Conservation (phyloP, 768 basidiomycete species). For the Mycena haematopus region DNA sequence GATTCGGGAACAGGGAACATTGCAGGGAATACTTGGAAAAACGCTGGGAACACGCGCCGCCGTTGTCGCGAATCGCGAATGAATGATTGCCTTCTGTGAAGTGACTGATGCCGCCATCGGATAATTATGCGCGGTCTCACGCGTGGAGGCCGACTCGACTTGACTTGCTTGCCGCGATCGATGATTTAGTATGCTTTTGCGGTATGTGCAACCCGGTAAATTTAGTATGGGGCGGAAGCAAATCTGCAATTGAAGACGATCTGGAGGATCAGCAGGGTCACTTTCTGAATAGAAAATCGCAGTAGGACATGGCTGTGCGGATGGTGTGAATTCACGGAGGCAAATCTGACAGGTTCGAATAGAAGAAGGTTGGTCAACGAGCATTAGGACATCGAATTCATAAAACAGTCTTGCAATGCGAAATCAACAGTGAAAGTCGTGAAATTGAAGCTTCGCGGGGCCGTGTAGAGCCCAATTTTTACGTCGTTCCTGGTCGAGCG, state of each 20-base stretch:
- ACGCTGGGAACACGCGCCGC: slow-evolving; percentile 16
- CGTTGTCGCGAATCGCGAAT: not conserved
- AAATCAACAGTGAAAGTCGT: not conserved
- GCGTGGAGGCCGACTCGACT: not conserved
- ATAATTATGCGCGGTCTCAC: not conserved
- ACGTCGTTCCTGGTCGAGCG: not conserved
- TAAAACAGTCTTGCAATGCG: no score
- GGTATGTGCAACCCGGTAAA: no score
- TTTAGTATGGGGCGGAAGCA: not conserved
- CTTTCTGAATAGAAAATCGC: not conserved
- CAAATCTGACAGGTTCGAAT: not conserved
- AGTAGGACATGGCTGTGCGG: no score
- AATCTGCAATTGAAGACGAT: not conserved
- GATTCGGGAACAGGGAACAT: not conserved
- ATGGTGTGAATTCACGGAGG: not conserved
- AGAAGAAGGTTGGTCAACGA: no score
- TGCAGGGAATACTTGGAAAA: not conserved
- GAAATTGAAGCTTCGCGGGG: not conserved
- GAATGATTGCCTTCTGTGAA: not conserved
- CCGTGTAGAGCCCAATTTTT: not conserved
- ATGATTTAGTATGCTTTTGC: no score
- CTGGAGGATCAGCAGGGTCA: not conserved
- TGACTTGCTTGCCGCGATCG: no score
- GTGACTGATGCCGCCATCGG: slow-evolving; percentile 4
- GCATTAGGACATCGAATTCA: no score